phyloP scores from a whole-genome alignment of 2,329 filamentous ascomycete species.

The Zymoseptoria ardabiliae region DNA sequence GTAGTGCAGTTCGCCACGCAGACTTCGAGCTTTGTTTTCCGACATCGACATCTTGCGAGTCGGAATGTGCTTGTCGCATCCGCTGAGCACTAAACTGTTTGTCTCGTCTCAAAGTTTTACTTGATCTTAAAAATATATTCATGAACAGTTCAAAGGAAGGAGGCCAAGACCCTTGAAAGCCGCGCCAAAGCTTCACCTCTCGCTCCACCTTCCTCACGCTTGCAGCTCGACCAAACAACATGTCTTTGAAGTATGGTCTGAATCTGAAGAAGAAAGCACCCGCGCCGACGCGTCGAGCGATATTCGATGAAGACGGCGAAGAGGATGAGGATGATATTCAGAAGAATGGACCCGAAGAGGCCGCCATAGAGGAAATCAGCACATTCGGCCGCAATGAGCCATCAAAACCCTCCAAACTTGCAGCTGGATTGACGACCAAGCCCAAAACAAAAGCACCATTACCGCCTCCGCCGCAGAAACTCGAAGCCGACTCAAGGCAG shows the following conservation, averaged over 20 bases:
- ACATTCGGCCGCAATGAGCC: conserved; percentile 42
- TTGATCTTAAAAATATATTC: background rate
- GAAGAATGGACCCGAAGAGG: conserved; percentile 26
- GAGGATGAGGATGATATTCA: conserved; percentile 19
- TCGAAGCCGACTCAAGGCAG: conserved; percentile 34
- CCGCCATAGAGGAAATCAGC: conserved; percentile 49
- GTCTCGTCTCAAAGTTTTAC: background rate
- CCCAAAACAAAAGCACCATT: conserved; percentile 17
- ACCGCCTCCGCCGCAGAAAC: conserved; percentile 28
- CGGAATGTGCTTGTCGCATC: background rate
- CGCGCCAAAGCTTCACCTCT: background rate
- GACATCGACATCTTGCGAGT: conserved; percentile 16
- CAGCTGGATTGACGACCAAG: background rate
- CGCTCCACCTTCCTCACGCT: conserved; percentile 1
- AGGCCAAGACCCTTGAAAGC: background rate
- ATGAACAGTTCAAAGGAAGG: background rate
- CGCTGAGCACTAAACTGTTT: background rate
- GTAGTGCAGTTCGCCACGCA: conserved; percentile 56
- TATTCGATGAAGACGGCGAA: conserved; percentile 25
- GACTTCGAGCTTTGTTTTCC: conserved; percentile 28
- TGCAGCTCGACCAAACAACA: conserved; percentile 13
- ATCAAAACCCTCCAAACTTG: conserved; percentile 2
- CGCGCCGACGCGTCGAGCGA: conserved; percentile 13
- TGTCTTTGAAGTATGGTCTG: conserved; percentile 32
- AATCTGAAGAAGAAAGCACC: conserved; percentile 28